phyloP scores from a whole-genome alignment of 768 basidiomycete genomes.

The Lanmaoa rubissima region DNA sequence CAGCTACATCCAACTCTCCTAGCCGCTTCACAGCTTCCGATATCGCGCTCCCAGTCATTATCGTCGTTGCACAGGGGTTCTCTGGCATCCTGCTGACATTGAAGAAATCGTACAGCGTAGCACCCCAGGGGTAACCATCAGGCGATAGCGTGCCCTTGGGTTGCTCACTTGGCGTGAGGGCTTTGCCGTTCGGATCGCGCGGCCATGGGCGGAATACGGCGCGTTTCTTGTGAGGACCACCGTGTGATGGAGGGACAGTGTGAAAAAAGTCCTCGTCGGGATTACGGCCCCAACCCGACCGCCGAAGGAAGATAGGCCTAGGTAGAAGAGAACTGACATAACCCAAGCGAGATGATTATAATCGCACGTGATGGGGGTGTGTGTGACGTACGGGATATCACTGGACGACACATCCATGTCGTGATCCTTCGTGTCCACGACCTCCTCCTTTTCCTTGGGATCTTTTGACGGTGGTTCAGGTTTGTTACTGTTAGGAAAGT shows the following conservation, averaged over 20 bases:
- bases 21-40: slow-evolving; percentile 4
- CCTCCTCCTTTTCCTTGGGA: not conserved
- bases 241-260: not conserved
- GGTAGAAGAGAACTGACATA: not conserved
- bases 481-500: not conserved
- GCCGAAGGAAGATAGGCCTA: not conserved
- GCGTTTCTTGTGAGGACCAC: slow-evolving; percentile 5
- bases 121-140: slow-evolving; percentile 27
- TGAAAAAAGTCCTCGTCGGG: slow-evolving; percentile 2
- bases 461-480: not conserved
- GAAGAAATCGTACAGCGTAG: slow-evolving; percentile 29
- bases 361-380: too few relatives aligned
- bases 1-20: slow-evolving; percentile 18
- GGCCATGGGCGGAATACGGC: slow-evolving; percentile 26
- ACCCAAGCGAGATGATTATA: too few relatives aligned
- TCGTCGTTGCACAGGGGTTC: not conserved
- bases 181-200: slow-evolving; percentile 19
- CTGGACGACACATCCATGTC: not conserved
- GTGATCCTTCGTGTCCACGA: not conserved
- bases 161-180: not conserved
- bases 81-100: slow-evolving; percentile 6
- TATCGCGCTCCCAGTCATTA: slow-evolving; percentile 23
- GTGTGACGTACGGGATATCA: not conserved
- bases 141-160: slow-evolving; percentile 18
- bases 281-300: slow-evolving; percentile 8